Evolutionary conservation across 1,284 basidiomycete species (phyloP), one percentile per base, ranked within the genome.

Genomic region (Irpex lacteus): DNA sequence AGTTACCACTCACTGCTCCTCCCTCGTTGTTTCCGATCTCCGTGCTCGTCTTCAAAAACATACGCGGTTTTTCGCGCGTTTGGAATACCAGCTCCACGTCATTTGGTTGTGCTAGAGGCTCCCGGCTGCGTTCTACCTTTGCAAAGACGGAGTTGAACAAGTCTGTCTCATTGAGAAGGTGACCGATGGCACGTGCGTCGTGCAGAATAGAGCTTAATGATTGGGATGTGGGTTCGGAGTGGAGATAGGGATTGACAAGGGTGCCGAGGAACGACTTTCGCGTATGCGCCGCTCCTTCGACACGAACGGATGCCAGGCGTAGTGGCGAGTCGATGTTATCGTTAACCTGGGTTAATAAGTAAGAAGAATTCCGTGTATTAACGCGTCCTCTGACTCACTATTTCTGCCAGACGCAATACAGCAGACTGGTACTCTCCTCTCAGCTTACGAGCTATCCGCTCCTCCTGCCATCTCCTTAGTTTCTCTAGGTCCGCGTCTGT

Each of bases 11-110:
- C 73, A 94, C 94, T 21, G 93, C 94, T 61, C 82, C 94, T 6
- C 95, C 97, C 75, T 98, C 97, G 60, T 92, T 92, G 63, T 98
- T 95, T 7, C 98, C 98, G 3, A 98, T 83, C 72, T 98, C 96
- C 1, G 97, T 98, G 1, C 92, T 87, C 0, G 90, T 95, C 71
- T 93, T 95, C 21, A 97, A 74, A 71, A 88, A 96, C 70, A 91
- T 88, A 37, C 93, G 80, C 1, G 94, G 89, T 60, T 86, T 86
- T 74, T 98, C 96, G 54, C 85, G 84, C 9, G 94, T 85, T 49
- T 83, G 82, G 71, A 98, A 85, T 0, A 98, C 85, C 49, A 98
- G 75, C 72, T 98, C 95, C n/a, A 98, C 87, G 69, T 95, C 94
- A 40, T 88, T 84, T 0, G 80, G 75, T 19, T 81, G 76, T 0